Base-by-base conservation (phyloP, 2,329 filamentous ascomycete species). In the Endocalyx cinctus region DNA sequence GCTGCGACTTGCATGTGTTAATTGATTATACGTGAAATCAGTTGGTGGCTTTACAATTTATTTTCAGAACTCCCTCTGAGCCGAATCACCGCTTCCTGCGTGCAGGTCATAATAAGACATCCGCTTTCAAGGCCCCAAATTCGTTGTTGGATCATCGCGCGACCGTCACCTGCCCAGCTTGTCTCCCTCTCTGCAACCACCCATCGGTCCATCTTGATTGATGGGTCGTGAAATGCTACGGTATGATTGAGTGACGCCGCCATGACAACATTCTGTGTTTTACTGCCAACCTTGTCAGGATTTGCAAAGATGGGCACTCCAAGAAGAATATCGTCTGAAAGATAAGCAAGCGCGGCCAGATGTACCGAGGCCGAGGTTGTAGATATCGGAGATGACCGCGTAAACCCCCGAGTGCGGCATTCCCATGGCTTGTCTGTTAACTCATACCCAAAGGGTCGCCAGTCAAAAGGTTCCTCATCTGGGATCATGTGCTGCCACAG, bases 61-160 rank as follows among this genome's bases (percentile, higher is more conserved):
- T n/a, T n/a, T n/a, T n/a, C n/a, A n/a, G n/a, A n/a, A n/a, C n/a
- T n/a, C n/a, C n/a, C 20, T 23, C 20, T 23, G 8, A 23, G 20
- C 8, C 20, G 20, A 23, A 23, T 28, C 26, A 16, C 23, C 23
- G 14, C 18, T 18, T 19, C 11, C 33, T 27, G 28, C 36, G 38
- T 25, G n/a, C 20, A 23, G 20, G 8, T 23, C 20, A 23, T 23
- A 8, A 23, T 8, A 8, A 23, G 20, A 8, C 20, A 8, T n/a
- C 20, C 20, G n/a, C n/a, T n/a, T n/a, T n/a, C 20, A n/a, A 8
- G n/a, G 20, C 20, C n/a, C 20, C 20, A 23, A 23, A 23, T 8
- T 8, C 20, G 20, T n/a, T 23, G 20, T 8, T 23, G 20, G 20
- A 23, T 8, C 8, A 23, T 8, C 8, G n/a, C 20, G 20, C 20